Percentiles rank a stretch among this genome's conserved stretches.
Conservation (phyloP, 1,139 yeast genomes). For the Lodderomyces beijingensis region DNA sequence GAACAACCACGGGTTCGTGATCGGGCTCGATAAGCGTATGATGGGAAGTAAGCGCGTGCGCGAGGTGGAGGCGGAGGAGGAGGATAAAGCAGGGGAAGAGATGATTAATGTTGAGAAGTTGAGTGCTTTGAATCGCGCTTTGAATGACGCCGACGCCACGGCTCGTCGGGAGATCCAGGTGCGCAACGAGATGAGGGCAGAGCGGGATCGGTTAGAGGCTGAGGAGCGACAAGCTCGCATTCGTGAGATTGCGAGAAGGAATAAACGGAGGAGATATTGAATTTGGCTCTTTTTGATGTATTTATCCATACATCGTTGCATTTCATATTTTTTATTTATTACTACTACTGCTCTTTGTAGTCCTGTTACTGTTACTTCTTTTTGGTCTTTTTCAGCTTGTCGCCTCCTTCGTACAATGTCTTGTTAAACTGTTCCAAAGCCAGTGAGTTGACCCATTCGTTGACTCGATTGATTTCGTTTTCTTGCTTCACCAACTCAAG, state of each 20-base stretch:
- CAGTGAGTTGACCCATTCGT: slow-evolving; percentile 59
- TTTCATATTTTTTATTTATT: too few relatives aligned
- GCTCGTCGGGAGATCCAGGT: slow-evolving; percentile 68
- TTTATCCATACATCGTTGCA: too few relatives aligned
- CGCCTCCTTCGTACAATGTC: slow-evolving; percentile 58
- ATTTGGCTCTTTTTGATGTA: slow-evolving; percentile 1
- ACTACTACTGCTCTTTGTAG: too few relatives aligned
- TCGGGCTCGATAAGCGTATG: slow-evolving; percentile 73
- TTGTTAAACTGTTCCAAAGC: slow-evolving; percentile 51
- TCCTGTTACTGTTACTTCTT: slow-evolving; percentile 9
- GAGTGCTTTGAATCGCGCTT: slow-evolving; percentile 62
- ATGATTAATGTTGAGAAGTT: slow-evolving; percentile 54
- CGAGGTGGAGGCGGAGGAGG: slow-evolving; percentile 1
- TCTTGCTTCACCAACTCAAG: slow-evolving; percentile 30
- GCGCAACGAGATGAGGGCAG: slow-evolving; percentile 55
- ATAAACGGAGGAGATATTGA: slow-evolving; percentile 26
- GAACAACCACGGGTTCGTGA: slow-evolving; percentile 86
- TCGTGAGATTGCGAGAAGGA: slow-evolving; percentile 50
- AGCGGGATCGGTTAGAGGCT: slow-evolving; percentile 24
- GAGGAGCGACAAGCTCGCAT: slow-evolving; percentile 57
- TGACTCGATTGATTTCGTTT: slow-evolving; percentile 42
- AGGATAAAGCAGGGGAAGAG: background rate
- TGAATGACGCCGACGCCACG: slow-evolving; percentile 67
- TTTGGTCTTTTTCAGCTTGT: slow-evolving; percentile 23
- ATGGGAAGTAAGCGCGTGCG: slow-evolving; percentile 25